Conservation (phyloP, 371 early-diverging fungal genomes). For the Mortierella sp. region DNA sequence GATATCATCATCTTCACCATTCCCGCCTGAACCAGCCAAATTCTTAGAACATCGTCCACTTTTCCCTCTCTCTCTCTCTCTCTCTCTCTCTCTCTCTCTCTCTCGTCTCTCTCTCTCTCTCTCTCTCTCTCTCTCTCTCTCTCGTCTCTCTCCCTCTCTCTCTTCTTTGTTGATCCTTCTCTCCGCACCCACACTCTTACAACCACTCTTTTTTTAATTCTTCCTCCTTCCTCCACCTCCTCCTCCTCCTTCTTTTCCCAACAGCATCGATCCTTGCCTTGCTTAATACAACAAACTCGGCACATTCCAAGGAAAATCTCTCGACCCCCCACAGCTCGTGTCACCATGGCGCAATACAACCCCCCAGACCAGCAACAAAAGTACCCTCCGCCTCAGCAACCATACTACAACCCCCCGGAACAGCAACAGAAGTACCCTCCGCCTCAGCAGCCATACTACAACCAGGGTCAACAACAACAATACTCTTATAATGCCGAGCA, state of each 20-base stretch:
- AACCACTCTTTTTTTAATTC: not conserved
- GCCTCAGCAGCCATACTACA: conserved; percentile 15
- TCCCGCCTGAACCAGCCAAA: not conserved
- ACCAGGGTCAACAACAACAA: conserved; percentile 17
- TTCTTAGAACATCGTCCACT: not conserved
- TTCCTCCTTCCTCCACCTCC: not conserved
- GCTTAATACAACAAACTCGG: not conserved
- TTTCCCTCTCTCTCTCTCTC: not conserved
- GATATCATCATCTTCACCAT: not conserved
- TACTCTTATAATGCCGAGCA: conserved; percentile 22
- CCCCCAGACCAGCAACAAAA: conserved; percentile 26
- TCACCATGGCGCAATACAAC: conserved; percentile 27
- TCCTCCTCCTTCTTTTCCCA: not conserved
- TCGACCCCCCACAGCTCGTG: not conserved
- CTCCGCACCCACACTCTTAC: not conserved
- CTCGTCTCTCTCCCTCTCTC: not conserved
- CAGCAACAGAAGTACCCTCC: conserved; percentile 26
- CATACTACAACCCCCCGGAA: conserved; percentile 16
- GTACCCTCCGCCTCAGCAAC: conserved; percentile 23
- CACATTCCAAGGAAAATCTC: not conserved
- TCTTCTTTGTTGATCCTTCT: not conserved
- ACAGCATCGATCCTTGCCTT: not conserved
- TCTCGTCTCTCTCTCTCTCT: not conserved
- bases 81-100: too few relatives aligned
- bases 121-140: not conserved